Conservation (phyloP, 257 asterid species). For the Solanum dulcamara region DNA sequence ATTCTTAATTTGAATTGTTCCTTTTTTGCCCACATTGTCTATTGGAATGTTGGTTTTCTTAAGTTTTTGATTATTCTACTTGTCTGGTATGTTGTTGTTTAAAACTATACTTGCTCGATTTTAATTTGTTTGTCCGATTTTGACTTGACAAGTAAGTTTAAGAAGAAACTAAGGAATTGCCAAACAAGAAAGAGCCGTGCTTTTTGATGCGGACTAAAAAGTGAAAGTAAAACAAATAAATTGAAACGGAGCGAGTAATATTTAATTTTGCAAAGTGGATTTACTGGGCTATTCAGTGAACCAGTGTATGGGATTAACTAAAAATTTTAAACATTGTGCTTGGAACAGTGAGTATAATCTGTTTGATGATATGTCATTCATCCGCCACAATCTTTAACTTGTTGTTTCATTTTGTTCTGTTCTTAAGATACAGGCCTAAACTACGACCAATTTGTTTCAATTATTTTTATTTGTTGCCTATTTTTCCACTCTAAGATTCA, state of each 20-base stretch:
- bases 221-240: neutral
- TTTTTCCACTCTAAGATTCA: neutral
- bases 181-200: neutral
- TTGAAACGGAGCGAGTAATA: neutral
- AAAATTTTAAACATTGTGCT: too few relatives aligned
- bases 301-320: too few relatives aligned
- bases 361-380: neutral
- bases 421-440: neutral
- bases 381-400: neutral
- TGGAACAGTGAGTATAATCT: neutral
- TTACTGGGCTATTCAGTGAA: neutral
- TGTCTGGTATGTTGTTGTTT: neutral
- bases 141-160: neutral
- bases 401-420: neutral
- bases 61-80: neutral
- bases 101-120: neutral
- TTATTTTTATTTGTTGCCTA: neutral
- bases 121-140: neutral
- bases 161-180: neutral
- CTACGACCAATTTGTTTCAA: neutral
- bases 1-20: neutral
- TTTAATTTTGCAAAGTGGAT: neutral
- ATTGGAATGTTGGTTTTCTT: neutral
- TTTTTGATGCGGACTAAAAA: neutral
- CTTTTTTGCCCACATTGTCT: neutral